Percentiles rank a stretch among this genome's conserved stretches.
These are phyloP conservation scores for Hymenoscyphus repandus DNA, from an alignment of 2,329 filamentous ascomycete species.

Conservation along the genomic window DNA sequence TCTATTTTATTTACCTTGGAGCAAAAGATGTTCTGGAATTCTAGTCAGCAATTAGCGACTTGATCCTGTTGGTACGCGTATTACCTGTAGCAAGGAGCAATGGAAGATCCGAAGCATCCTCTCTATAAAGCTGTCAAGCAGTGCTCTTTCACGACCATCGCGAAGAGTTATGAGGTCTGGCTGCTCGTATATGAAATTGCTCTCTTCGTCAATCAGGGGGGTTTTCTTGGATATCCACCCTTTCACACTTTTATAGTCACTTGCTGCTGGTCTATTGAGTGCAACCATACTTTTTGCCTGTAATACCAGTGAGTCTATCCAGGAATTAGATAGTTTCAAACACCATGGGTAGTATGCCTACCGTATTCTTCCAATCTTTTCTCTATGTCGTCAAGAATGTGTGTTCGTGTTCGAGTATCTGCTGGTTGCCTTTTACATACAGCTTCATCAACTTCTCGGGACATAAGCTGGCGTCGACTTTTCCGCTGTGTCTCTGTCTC, in stretches of 20 bases:
- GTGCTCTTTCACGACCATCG: slow-evolving; percentile 35
- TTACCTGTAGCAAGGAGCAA: slow-evolving; percentile 3
- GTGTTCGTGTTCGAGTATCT: slow-evolving; percentile 3
- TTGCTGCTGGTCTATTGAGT: slow-evolving; percentile 27
- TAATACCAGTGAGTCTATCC: slow-evolving; percentile 1
- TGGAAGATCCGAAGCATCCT: slow-evolving; percentile 8
- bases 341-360: neutral
- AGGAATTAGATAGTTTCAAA: neutral
- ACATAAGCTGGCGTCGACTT: neutral
- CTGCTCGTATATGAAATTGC: slow-evolving; percentile 32
- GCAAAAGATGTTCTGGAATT: neutral
- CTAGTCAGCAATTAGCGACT: neutral
- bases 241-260: slow-evolving; percentile 32
- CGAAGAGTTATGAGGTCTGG: slow-evolving; percentile 38
- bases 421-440: neutral
- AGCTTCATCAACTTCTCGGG: slow-evolving; percentile 7
- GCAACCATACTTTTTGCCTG: slow-evolving; percentile 18
- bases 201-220: slow-evolving; percentile 23
- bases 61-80: no score
- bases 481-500: neutral
- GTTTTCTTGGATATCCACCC: slow-evolving; percentile 25
- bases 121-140: slow-evolving; percentile 35
- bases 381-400: slow-evolving; percentile 15
- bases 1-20: neutral
- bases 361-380: slow-evolving; percentile 11